Conservation (phyloP, 179 eudicot species). For the Beta macrorhiza region DNA sequence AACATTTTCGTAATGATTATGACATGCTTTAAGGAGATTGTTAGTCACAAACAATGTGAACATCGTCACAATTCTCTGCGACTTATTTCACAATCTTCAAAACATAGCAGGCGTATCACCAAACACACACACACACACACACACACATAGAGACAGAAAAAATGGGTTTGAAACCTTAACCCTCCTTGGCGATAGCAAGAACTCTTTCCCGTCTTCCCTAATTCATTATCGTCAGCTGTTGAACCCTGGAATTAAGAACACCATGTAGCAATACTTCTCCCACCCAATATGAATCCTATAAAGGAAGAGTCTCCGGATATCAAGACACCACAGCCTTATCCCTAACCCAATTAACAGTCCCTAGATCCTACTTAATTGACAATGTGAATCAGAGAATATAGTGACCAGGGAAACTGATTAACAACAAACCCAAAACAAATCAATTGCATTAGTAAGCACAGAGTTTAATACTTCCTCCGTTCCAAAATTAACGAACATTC, state of each 20-base stretch:
- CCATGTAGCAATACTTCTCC: background rate
- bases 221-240: too few species aligned
- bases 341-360: background rate
- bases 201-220: background rate
- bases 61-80: too few species aligned
- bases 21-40: background rate
- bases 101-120: background rate
- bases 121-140: background rate
- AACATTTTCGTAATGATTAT: background rate
- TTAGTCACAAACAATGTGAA: background rate
- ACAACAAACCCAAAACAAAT: background rate
- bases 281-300: too few species aligned
- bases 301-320: background rate
- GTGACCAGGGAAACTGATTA: background rate
- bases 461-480: too few species aligned
- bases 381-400: background rate
- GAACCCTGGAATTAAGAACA: background rate
- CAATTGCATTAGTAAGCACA: constrained; percentile 1
- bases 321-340: background rate
- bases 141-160: background rate
- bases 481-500: too few species aligned
- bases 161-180: background rate
- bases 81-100: background rate
- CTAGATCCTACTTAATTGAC: background rate
- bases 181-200: background rate